These are phyloP conservation scores for Bauhinia variegata DNA, from an alignment of 306 rosid species.

Conservation along the genomic window DNA sequence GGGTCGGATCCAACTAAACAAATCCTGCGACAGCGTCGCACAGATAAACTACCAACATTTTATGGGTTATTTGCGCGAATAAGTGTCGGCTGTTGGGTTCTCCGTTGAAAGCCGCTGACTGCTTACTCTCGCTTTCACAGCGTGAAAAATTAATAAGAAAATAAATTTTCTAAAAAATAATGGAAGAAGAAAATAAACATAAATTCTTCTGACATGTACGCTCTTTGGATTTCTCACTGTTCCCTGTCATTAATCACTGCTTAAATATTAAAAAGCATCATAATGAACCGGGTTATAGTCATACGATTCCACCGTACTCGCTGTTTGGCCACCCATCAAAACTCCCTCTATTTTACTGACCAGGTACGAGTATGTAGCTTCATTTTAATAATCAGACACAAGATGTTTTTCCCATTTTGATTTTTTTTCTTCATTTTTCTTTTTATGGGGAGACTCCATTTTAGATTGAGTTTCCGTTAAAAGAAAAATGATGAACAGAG, in stretches of 20 bases:
- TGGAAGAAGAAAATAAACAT: background rate
- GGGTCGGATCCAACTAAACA: background rate
- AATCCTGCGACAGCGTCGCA: background rate
- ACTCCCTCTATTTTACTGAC: too few relatives aligned
- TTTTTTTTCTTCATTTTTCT: too few relatives aligned
- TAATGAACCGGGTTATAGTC: conserved; percentile 22
- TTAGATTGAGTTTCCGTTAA: too few relatives aligned
- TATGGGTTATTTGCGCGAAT: conserved; percentile 19
- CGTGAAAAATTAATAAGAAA: background rate
- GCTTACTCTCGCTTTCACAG: conserved; percentile 3
- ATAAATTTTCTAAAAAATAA: conserved; percentile 11
- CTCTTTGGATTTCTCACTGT: background rate
- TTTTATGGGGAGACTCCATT: too few relatives aligned
- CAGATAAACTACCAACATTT: background rate
- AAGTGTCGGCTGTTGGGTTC: conserved; percentile 67
- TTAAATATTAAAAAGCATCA: conserved; percentile 20
- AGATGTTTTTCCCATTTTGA: too few relatives aligned
- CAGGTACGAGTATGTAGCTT: too few relatives aligned
- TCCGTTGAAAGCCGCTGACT: conserved; percentile 21
- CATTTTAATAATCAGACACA: too few relatives aligned
- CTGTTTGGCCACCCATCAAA: too few relatives aligned
- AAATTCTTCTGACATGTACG: background rate
- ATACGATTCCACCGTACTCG: background rate
- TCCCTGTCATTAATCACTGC: conserved; percentile 18
- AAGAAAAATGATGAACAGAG: too few relatives aligned